Percentiles rank a stretch among this genome's conserved stretches.
Conservation (phyloP, 1,284 basidiomycete genomes). For the Gomphus sp. region DNA sequence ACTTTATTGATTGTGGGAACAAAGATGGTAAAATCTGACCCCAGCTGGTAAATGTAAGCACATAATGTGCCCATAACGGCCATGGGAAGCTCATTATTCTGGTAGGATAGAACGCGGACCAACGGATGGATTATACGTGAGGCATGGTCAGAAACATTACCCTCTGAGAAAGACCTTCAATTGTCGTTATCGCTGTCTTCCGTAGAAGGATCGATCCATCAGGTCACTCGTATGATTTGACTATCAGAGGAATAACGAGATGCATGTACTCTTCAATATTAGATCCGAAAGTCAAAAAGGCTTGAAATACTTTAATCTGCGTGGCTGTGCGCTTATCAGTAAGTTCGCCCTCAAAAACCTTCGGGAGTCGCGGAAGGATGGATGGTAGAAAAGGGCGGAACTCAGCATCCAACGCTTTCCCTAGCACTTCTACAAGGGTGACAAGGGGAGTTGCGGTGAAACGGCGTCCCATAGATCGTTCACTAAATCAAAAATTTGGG, state of each 20-base stretch:
- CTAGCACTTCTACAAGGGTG: conserved; percentile 90
- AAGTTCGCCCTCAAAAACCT: conserved; percentile 83
- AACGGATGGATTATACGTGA: conserved; percentile 96
- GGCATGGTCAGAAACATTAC: conserved; percentile 98
- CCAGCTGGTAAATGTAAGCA: conserved; percentile 87
- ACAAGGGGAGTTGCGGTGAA: conserved; percentile 87
- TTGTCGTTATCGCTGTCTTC: conserved; percentile 85
- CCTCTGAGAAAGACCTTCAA: conserved; percentile 84
- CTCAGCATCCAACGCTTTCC: conserved; percentile 92
- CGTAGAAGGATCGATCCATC: conserved; percentile 73
- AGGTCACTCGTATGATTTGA: conserved; percentile 82
- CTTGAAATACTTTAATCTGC: conserved; percentile 89
- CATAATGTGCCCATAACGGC: conserved; percentile 93
- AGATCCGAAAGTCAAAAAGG: conserved; percentile 90
- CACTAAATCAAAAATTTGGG: conserved; percentile 75
- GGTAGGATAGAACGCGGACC: conserved; percentile 76
- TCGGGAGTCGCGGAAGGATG: conserved; percentile 84
- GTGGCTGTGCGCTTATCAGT: conserved; percentile 67
- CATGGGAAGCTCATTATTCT: conserved; percentile 67
- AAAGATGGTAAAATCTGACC: conserved; percentile 95
- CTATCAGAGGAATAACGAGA: conserved; percentile 92
- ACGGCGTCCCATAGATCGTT: conserved; percentile 87
- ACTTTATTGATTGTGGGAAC: conserved; percentile 97
- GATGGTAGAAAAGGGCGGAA: conserved; percentile 97
- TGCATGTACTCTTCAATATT: conserved; percentile 99